Percentiles rank a stretch among this genome's conserved stretches.
Evolutionary conservation across 2,329 filamentous ascomycete species (phyloP).

Genomic region (Curvularia spicifera): DNA sequence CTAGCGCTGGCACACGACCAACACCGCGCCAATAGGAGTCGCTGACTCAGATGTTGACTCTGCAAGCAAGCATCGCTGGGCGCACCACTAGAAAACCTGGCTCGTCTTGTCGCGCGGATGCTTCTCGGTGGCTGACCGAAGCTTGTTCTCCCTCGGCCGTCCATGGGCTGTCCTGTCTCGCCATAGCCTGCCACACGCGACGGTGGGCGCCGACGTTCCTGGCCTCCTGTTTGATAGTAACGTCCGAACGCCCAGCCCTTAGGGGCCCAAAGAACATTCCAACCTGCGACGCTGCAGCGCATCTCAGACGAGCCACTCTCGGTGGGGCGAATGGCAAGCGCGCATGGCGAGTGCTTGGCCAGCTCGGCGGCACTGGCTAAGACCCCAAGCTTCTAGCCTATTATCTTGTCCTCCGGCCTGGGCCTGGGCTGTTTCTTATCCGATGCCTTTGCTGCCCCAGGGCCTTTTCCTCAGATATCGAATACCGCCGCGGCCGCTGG

Average conservation of each 20-base stretch:
- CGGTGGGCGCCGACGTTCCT: background rate
- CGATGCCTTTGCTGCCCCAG: background rate
- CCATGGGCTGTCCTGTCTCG: background rate
- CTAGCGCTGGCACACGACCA: background rate
- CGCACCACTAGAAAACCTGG: background rate
- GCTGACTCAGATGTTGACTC: constrained; percentile 5
- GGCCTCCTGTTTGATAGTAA: background rate
- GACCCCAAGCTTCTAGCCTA: constrained; percentile 16
- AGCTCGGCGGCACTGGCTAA: constrained; percentile 11
- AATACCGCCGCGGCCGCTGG: background rate
- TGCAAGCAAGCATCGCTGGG: background rate
- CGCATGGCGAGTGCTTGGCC: constrained; percentile 1
- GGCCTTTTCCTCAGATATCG: background rate
- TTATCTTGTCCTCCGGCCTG: constrained; percentile 11
- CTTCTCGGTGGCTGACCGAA: constrained; percentile 4
- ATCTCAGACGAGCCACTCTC: background rate
- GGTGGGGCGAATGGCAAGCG: constrained; percentile 7
- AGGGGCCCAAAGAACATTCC: constrained; percentile 5
- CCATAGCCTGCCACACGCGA: background rate
- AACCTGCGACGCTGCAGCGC: constrained; percentile 1
- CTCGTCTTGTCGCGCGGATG: background rate
- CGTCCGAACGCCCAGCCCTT: constrained; percentile 8
- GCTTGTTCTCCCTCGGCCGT: constrained; percentile 5
- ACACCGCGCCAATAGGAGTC: background rate
- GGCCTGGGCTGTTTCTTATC: constrained; percentile 3